Conservation (phyloP, 2,329 filamentous ascomycete genomes). For the Sclerotinia minor region DNA sequence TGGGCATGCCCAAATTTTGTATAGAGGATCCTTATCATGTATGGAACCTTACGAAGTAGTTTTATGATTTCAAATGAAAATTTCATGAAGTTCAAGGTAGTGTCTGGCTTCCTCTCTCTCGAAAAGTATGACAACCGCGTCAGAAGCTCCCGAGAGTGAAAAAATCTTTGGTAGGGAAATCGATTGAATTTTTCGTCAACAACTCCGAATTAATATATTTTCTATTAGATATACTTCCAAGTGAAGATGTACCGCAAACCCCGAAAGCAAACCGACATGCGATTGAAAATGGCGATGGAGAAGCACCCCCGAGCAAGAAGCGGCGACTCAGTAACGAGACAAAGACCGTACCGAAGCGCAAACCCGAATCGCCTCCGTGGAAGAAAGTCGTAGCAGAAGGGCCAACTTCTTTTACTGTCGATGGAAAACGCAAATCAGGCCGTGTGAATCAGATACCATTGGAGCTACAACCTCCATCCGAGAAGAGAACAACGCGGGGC, state of each 20-base stretch:
- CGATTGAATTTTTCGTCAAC: background rate
- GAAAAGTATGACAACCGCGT: constrained; percentile 43
- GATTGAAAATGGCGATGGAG: constrained; percentile 40
- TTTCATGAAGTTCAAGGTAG: constrained; percentile 56
- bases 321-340: constrained; percentile 57
- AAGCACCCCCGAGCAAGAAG: constrained; percentile 62
- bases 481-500: constrained; percentile 55
- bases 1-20: constrained; percentile 57
- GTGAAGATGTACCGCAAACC: constrained; percentile 31
- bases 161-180: constrained; percentile 35
- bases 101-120: constrained; percentile 36
- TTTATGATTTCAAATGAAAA: constrained; percentile 58
- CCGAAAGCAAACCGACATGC: constrained; percentile 40
- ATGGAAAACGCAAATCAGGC: constrained; percentile 68
- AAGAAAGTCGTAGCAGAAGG: constrained; percentile 82
- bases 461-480: constrained; percentile 52
- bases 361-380: constrained; percentile 84
- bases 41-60: constrained; percentile 54
- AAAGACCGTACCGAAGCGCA: constrained; percentile 48
- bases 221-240: constrained; percentile 33
- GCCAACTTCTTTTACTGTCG: constrained; percentile 78
- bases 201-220: constrained; percentile 27
- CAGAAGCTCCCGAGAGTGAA: constrained; percentile 40
- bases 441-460: constrained; percentile 59
- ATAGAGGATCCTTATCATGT: constrained; percentile 49